Base-by-base conservation (phyloP, 2,329 filamentous ascomycete species). In the Fusarium foetens region DNA sequence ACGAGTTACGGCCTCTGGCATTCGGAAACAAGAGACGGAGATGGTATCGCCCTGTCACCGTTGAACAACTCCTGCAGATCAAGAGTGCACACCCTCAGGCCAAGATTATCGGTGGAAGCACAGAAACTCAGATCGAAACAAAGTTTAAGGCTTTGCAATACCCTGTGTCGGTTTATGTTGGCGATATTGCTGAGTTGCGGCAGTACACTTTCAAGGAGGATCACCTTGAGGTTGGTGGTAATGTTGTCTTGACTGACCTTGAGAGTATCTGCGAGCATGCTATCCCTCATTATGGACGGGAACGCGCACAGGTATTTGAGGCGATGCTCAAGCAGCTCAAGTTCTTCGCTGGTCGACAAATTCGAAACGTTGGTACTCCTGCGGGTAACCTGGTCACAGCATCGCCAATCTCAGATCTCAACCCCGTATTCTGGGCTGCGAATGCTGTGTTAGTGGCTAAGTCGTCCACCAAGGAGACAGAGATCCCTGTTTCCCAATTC, bases 61-160 rank as follows among this genome's bases (percentile, higher is more conserved):
- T 98, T 21, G 87, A 94, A 42, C 95, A 99, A 79, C 85, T 99
- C 21, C 87, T 98, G 21, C 92, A 97, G 79, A 97, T 99, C 83
- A 98, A 98, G 84, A 91, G 87, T 76, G 90, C 89, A 1, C 92
- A 94, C 74, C 95, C 95, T 0, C 90, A 91, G 31, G 94, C 95
- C 8, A 99, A 98, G 82, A 90, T 99, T 68, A 97, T 99, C 68
- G 95, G 94, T 54, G 96, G 96, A 68, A 97, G 94, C 80, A 97
- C 95, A 5, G 96, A 99, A 81, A 98, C 95, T 0, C 96, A 98
- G 82, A 98, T 99, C 68, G 96, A 99, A 83, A 93, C 97, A 83
- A 98, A 97, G 82, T 98, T 99, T 88, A 98, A 98, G 84, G 94
- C 92, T 2, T 89, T 97, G 86, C 89, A 94, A 76, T 98, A 98